Evolutionary conservation across 2,329 filamentous ascomycete genomes (phyloP).

Genomic region (Cladosporium sp.): DNA sequence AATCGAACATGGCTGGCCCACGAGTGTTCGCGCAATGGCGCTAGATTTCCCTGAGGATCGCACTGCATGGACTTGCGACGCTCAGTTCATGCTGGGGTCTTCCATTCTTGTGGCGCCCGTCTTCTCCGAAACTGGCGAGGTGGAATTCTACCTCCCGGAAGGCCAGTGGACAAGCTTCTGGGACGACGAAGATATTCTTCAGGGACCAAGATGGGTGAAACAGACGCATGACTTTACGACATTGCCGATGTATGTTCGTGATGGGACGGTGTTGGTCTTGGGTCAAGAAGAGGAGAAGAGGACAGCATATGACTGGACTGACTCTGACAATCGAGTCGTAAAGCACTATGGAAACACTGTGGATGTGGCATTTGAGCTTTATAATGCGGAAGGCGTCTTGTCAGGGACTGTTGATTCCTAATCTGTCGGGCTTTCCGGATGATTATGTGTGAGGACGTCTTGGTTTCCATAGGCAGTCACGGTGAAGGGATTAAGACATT

Average conservation of each 20-base stretch:
- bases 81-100: constrained; percentile 69
- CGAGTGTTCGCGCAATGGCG: constrained; percentile 60
- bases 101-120: constrained; percentile 61
- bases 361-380: constrained; percentile 32
- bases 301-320: constrained; percentile 37
- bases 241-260: constrained; percentile 39
- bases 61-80: constrained; percentile 64
- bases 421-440: too few relatives aligned
- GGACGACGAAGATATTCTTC: constrained; percentile 34
- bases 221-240: constrained; percentile 39
- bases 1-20: constrained; percentile 53
- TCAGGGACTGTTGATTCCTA: not conserved
- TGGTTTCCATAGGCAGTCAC: too few relatives aligned
- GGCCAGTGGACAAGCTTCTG: constrained; percentile 50
- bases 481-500: too few relatives aligned
- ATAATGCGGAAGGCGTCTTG: constrained; percentile 22
- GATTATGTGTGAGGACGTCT: too few relatives aligned
- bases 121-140: constrained; percentile 58
- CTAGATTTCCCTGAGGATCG: constrained; percentile 68
- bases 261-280: constrained; percentile 38
- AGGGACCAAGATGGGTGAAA: constrained; percentile 43
- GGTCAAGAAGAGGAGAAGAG: constrained; percentile 35
- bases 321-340: constrained; percentile 31
- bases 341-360: constrained; percentile 35
- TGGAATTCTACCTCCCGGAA: constrained; percentile 62